Percentiles rank a stretch among this genome's conserved stretches.
These are phyloP conservation scores for Plantago major DNA, from an alignment of 257 asterid species.

Conservation along the genomic window DNA sequence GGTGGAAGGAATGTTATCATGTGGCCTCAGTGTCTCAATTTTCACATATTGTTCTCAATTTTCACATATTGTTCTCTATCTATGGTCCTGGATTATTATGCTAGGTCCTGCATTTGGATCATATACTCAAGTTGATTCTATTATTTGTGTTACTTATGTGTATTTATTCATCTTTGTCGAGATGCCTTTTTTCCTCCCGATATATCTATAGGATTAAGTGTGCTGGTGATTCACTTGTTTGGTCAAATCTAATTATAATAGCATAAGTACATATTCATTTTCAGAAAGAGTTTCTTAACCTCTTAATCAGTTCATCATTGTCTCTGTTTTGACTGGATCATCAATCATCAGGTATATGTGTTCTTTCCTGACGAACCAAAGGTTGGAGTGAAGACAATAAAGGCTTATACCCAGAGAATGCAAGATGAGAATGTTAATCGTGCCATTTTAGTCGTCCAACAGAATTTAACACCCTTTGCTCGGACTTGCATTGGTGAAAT, in stretches of 20 bases:
- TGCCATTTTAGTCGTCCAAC: conserved; percentile 75
- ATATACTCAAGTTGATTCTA: no score
- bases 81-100: no score
- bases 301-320: conserved; percentile 3
- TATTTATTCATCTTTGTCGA: no score
- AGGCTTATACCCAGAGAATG: conserved; percentile 67
- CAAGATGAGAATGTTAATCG: conserved; percentile 56
- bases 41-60: no score
- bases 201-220: not conserved
- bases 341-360: conserved; percentile 55
- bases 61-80: no score
- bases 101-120: no score
- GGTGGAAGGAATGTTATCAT: no score
- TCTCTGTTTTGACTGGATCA: conserved; percentile 3
- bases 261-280: no score
- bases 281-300: not conserved
- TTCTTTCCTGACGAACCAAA: conserved; percentile 76
- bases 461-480: conserved; percentile 70
- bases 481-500: conserved; percentile 57
- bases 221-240: not conserved
- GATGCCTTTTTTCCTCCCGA: conserved; percentile 1
- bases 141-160: no score
- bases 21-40: no score
- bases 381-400: conserved; percentile 75
- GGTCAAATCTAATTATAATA: not conserved